Percentiles rank a stretch among this genome's conserved stretches.
phyloP scores from a whole-genome alignment of 1,284 basidiomycete genomes.

The Puccinia novopanici region DNA sequence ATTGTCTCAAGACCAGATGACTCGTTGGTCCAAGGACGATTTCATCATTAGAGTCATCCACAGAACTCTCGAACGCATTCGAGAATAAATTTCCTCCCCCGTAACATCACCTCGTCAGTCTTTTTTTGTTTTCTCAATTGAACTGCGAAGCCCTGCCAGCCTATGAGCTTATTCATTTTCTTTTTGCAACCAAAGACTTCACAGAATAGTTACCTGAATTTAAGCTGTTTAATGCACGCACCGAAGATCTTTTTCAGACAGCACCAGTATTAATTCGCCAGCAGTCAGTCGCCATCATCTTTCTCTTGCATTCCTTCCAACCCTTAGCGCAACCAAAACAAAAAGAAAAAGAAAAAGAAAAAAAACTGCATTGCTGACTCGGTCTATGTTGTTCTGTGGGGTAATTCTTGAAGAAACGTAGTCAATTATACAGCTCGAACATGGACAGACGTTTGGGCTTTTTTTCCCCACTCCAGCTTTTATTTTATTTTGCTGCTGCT shows the following conservation, averaged over 20 bases:
- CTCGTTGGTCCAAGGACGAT: slow-evolving; percentile 31
- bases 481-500: too few relatives aligned
- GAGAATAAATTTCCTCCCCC: slow-evolving; percentile 1
- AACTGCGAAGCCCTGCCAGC: background rate
- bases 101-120: background rate
- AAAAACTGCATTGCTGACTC: too few relatives aligned
- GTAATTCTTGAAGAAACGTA: too few relatives aligned
- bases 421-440: too few relatives aligned
- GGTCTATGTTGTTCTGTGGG: too few relatives aligned
- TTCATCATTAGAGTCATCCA: slow-evolving; percentile 32
- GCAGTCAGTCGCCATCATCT: too few relatives aligned
- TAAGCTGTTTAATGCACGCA: background rate
- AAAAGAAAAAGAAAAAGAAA: too few relatives aligned
- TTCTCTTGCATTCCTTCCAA: too few relatives aligned
- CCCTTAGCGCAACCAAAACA: too few relatives aligned
- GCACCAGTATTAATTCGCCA: too few relatives aligned
- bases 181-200: background rate
- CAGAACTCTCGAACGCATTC: slow-evolving; percentile 41
- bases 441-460: too few relatives aligned
- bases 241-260: background rate
- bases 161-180: background rate
- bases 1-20: background rate
- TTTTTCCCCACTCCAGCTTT: too few relatives aligned
- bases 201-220: background rate
- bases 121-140: background rate